phyloP scores from a whole-genome alignment of 371 early-diverging fungal genomes.

The Parasitella parasitica region DNA sequence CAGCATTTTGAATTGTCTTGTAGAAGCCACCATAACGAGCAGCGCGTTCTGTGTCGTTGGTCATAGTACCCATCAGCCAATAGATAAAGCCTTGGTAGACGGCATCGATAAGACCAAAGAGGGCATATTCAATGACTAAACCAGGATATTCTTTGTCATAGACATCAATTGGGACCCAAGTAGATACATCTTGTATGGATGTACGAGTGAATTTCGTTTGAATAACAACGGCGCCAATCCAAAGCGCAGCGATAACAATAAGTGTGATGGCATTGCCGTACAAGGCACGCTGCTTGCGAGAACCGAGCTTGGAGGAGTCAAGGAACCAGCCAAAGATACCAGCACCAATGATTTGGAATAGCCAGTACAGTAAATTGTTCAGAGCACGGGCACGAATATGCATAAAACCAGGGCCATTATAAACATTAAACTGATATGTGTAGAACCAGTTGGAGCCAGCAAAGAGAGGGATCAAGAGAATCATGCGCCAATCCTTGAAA shows the following conservation, averaged over 20 bases:
- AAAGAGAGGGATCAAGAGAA: constrained; percentile 65
- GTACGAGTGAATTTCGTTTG: constrained; percentile 47
- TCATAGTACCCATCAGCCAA: constrained; percentile 77
- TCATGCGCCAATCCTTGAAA: constrained; percentile 67
- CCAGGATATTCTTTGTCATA: constrained; percentile 41
- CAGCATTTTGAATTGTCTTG: constrained; percentile 76
- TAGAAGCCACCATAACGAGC: constrained; percentile 80
- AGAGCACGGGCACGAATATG: constrained; percentile 59
- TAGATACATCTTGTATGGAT: constrained; percentile 4
- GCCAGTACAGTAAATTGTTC: constrained; percentile 72
- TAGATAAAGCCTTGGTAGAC: constrained; percentile 70
- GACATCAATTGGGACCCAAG: constrained; percentile 21
- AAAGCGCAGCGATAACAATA: constrained; percentile 48
- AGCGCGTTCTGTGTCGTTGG: constrained; percentile 65
- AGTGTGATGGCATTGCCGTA: constrained; percentile 48
- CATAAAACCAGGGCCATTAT: constrained; percentile 46
- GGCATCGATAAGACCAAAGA: constrained; percentile 67
- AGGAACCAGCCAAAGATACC: constrained; percentile 56
- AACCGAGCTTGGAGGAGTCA: constrained; percentile 42
- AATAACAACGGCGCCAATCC: constrained; percentile 57
- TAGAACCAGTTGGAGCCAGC: constrained; percentile 77
- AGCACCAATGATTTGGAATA: constrained; percentile 66
- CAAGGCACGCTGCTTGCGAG: constrained; percentile 53
- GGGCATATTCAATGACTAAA: constrained; percentile 56
- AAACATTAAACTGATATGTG: constrained; percentile 58